Conservation (phyloP, 345 rosid genomes). For the Bruguiera sexangula region DNA sequence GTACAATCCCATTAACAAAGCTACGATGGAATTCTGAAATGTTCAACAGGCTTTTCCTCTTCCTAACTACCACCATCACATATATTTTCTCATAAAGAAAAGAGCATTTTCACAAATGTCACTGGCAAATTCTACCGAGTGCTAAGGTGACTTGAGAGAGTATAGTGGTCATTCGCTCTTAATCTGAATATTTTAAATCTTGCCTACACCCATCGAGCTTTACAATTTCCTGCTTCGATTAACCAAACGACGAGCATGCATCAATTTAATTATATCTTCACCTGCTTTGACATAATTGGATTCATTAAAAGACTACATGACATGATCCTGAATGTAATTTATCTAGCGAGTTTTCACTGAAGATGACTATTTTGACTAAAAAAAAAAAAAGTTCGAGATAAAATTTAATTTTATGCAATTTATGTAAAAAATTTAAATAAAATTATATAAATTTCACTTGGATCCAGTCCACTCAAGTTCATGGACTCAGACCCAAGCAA, state of each 20-base stretch:
- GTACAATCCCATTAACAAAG: too few species aligned
- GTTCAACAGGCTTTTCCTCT: too few species aligned
- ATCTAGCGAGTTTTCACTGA: background rate
- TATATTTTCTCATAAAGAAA: too few species aligned
- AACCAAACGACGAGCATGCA: background rate
- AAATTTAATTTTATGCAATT: too few species aligned
- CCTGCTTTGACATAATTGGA: background rate
- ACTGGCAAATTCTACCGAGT: background rate
- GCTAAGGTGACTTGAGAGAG: conserved; percentile 1
- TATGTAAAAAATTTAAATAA: too few species aligned
- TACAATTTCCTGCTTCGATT: conserved; percentile 7
- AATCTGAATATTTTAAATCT: conserved; percentile 5
- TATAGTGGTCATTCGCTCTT: conserved; percentile 10
- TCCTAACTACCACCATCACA: too few species aligned
- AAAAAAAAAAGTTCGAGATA: too few species aligned
- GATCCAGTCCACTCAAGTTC: too few species aligned
- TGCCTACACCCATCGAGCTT: background rate
- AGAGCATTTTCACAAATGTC: too few species aligned
- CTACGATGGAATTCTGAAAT: too few species aligned
- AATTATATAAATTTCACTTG: too few species aligned
- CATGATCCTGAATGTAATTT: background rate
- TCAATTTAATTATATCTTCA: background rate
- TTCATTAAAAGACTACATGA: background rate
- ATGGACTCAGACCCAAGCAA: too few species aligned
- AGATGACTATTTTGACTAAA: background rate